phyloP scores from a whole-genome alignment of 768 basidiomycete species.

The Hericium alpestre region DNA sequence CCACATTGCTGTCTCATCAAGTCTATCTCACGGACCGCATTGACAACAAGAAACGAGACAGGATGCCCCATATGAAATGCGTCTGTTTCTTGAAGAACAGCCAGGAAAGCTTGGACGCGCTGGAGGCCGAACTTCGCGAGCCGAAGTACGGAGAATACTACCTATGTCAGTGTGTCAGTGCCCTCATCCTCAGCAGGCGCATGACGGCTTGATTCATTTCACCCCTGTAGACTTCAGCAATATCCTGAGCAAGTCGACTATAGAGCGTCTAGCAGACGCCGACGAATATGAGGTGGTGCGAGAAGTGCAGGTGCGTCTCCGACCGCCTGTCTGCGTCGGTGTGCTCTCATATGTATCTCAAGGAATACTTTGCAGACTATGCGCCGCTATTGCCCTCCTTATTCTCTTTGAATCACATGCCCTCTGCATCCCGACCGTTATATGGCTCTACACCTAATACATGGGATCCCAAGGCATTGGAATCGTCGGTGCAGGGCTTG shows the following conservation, averaged over 20 bases:
- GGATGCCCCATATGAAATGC: conserved; percentile 96
- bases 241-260: conserved; percentile 75
- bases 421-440: conserved; percentile 49
- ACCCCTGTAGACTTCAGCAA: conserved; percentile 80
- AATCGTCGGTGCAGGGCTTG: conserved; percentile 72
- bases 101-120: conserved; percentile 71
- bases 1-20: conserved; percentile 85
- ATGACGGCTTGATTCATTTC: not conserved
- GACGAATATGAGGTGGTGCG: conserved; percentile 95
- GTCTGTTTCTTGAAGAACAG: conserved; percentile 84
- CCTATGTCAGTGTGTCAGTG: conserved; percentile 89
- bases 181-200: conserved; percentile 10
- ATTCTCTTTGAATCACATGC: conserved; percentile 77
- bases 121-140: conserved; percentile 75
- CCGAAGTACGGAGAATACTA: conserved; percentile 98
- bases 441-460: conserved; percentile 61
- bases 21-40: conserved; percentile 97
- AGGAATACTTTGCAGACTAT: conserved; percentile 99
- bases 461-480: conserved; percentile 70
- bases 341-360: conserved; percentile 3
- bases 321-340: conserved; percentile 6
- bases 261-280: conserved; percentile 86
- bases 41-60: conserved; percentile 84
- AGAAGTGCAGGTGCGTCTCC: conserved; percentile 77
- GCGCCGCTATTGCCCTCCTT: conserved; percentile 76